These are phyloP conservation scores for Hysterium pulicare DNA, from an alignment of 2,329 filamentous ascomycete species.

Conservation along the genomic window DNA sequence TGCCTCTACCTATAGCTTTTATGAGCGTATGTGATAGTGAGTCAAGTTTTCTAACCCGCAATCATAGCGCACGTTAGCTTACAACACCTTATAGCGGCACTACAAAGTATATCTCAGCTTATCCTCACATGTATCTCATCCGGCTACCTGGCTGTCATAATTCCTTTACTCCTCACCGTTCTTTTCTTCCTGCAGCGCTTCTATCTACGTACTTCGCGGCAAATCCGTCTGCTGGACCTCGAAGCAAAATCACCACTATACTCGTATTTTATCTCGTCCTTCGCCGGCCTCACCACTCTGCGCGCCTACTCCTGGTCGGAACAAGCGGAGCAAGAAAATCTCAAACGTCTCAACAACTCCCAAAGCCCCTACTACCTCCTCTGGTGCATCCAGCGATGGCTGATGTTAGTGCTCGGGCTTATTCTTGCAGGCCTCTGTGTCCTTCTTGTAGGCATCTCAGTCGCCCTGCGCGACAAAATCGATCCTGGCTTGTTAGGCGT, in stretches of 20 bases:
- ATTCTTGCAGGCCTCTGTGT: slow-evolving; percentile 27
- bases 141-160: slow-evolving; percentile 23
- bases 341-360: slow-evolving; percentile 20
- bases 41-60: neutral
- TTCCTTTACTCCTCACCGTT: slow-evolving; percentile 27
- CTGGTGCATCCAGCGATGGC: slow-evolving; percentile 37
- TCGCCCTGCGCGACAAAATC: slow-evolving; percentile 38
- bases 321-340: neutral
- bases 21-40: neutral
- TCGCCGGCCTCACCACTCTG: slow-evolving; percentile 44
- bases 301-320: slow-evolving; percentile 43
- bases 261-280: slow-evolving; percentile 45
- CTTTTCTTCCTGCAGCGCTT: slow-evolving; percentile 36
- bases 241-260: slow-evolving; percentile 45
- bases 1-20: slow-evolving; percentile 22
- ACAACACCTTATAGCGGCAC: no score
- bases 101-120: neutral
- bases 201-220: slow-evolving; percentile 41
- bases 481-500: slow-evolving; percentile 49
- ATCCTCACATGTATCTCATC: neutral
- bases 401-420: slow-evolving; percentile 27
- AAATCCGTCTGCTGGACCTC: slow-evolving; percentile 47
- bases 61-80: neutral
- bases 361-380: slow-evolving; percentile 39
- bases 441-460: slow-evolving; percentile 26